phyloP scores from a whole-genome alignment of 169 alveolate genomes.

The Plasmodium adleri region DNA sequence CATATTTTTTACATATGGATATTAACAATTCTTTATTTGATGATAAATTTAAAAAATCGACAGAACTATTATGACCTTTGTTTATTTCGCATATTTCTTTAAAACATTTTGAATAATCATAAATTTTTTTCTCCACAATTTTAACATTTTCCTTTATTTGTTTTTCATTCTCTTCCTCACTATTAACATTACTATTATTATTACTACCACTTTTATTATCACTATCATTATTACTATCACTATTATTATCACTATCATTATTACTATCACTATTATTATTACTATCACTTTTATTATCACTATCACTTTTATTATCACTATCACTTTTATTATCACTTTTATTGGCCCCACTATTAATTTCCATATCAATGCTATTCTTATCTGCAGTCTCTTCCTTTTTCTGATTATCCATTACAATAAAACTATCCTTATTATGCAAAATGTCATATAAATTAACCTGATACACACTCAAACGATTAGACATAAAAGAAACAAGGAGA shows the following conservation, averaged over 20 bases:
- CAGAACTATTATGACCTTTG: slow-evolving; percentile 80
- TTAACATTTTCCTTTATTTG: not conserved
- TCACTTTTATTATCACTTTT: not conserved
- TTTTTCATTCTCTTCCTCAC: not conserved
- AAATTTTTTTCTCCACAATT: slow-evolving; percentile 70
- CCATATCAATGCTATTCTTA: not conserved
- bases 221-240: slow-evolving; percentile 13
- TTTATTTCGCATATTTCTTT: slow-evolving; percentile 78
- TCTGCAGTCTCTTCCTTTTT: slow-evolving; percentile 23
- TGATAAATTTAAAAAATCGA: slow-evolving; percentile 79
- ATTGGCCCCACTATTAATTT: slow-evolving; percentile 15
- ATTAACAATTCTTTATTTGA: slow-evolving; percentile 78
- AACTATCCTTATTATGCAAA: slow-evolving; percentile 64
- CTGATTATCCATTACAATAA: slow-evolving; percentile 45
- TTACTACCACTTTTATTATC: not conserved
- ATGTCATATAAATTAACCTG: slow-evolving; percentile 78
- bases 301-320: not conserved
- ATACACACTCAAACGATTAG: slow-evolving; percentile 77
- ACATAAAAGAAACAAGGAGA: slow-evolving; percentile 17
- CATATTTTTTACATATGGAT: slow-evolving; percentile 82
- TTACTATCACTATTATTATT: too few relatives aligned
- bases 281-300: not conserved
- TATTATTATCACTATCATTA: not conserved
- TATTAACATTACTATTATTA: slow-evolving; percentile 14
- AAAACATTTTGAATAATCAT: slow-evolving; percentile 73